Base-by-base conservation (phyloP, 192 early-diverging fungal genomes). In the Chytriomyces sp. region DNA sequence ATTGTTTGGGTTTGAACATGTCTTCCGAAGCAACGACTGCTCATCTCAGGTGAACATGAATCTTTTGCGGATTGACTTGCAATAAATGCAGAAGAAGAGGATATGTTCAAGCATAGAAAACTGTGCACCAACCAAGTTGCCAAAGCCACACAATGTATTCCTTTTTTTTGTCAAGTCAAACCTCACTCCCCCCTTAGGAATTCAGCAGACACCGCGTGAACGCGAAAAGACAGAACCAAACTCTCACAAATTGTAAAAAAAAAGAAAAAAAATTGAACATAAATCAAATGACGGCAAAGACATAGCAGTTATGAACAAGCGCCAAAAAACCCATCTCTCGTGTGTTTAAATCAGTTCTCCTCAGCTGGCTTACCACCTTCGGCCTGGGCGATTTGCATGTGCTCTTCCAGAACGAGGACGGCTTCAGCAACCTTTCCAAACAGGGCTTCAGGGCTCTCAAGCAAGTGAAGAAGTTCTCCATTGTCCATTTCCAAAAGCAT, bases 401-500 rank as follows among this genome's bases (percentile, higher is more conserved):
- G 91, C 79, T 92, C 89, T 72, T 93, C 89, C 45, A 97, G 86
- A 8, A 96, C 94, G n/a, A 86, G 82, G 67, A 95, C 80, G 53
- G 96, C 96, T 87, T 98, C 96, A 20, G 83, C 75, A 69, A 98
- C 89, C 89, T 97, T 98, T 67, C 71, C 86, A 64, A 87, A 77
- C 57, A 95, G 89, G n/a, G 93, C 94, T 53, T 89, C 91, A 60
- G 83, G 80, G 83, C 90, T 89, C 85, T 97, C 97, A 65, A 98
- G 82, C 69, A 98, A 80, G 82, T 94, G 90, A 72, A 98, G 84
- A 67, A 98, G 85, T 83, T 99, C 98, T 67, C 88, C 82, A 80
- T 96, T 96, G 82, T 98, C 95, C 97, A 98, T 99, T 86, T 99
- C 97, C 64, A 98, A 87, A 69, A 97, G 88, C 97, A 99, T 98